These are phyloP conservation scores for Galerina marginata DNA, from an alignment of 768 basidiomycete genomes.

Conservation along the genomic window DNA sequence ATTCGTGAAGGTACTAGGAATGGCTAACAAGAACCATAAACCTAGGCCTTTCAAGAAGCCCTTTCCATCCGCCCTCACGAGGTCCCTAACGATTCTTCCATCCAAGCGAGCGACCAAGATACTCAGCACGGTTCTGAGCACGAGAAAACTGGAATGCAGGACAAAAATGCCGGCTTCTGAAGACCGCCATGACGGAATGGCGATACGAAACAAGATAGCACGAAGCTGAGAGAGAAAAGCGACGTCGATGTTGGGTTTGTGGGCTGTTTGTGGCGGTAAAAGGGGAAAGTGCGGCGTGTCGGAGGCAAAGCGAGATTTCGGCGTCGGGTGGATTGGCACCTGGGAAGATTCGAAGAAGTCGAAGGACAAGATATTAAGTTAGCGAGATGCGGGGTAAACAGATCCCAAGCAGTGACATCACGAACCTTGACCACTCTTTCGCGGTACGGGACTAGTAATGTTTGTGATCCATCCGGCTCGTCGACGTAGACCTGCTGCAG, in stretches of 20 bases:
- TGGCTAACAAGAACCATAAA: constrained; percentile 88
- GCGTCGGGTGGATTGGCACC: constrained; percentile 54
- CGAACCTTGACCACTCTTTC: constrained; percentile 68
- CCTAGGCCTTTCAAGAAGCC: constrained; percentile 84
- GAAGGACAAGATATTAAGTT: background rate
- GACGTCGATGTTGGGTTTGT: constrained; percentile 71
- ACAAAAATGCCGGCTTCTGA: constrained; percentile 78
- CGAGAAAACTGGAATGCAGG: constrained; percentile 84
- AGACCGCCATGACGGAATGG: constrained; percentile 62
- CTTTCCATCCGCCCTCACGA: constrained; percentile 85
- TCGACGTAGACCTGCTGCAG: constrained; percentile 69
- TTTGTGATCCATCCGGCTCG: constrained; percentile 61
- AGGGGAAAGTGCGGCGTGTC: constrained; percentile 70
- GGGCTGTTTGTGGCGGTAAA: constrained; percentile 43
- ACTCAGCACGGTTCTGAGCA: constrained; percentile 85
- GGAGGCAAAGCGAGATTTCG: constrained; percentile 49
- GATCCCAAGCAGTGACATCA: background rate
- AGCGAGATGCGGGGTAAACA: too few relatives aligned
- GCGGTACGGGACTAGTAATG: constrained; percentile 69
- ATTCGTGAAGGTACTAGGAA: constrained; percentile 96
- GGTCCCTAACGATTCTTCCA: constrained; percentile 85
- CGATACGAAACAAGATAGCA: constrained; percentile 74
- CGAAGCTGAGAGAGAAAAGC: constrained; percentile 75
- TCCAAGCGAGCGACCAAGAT: constrained; percentile 89
- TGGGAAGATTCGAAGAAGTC: constrained; percentile 17